Conservation (phyloP, 495 filamentous ascomycete genomes). For the Penicillium salamii region DNA sequence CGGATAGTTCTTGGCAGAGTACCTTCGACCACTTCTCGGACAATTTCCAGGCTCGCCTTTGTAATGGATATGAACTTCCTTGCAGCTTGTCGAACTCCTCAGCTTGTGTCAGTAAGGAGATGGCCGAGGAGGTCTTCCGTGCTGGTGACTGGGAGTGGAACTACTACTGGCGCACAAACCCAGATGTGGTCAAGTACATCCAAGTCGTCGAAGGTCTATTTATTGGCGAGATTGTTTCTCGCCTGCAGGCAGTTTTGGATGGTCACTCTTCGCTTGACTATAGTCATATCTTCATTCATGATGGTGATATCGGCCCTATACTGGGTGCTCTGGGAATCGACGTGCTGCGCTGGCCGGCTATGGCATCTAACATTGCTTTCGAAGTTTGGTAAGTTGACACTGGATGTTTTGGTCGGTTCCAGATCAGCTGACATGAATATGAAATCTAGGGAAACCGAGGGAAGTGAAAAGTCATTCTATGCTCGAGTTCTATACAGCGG, state of each 20-base stretch:
- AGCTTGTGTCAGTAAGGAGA: slow-evolving; percentile 29
- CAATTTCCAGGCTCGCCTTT: slow-evolving; percentile 44
- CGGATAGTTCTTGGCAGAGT: slow-evolving; percentile 29
- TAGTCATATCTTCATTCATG: slow-evolving; percentile 33
- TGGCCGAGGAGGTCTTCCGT: slow-evolving; percentile 41
- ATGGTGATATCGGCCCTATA: slow-evolving; percentile 31
- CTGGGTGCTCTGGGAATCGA: slow-evolving; percentile 28
- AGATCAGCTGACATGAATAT: not conserved
- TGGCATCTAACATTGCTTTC: slow-evolving; percentile 31
- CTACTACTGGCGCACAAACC: slow-evolving; percentile 42
- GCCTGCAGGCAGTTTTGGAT: slow-evolving; percentile 28
- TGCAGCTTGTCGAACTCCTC: slow-evolving; percentile 30
- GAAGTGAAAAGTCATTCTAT: slow-evolving; percentile 13
- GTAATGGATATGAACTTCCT: slow-evolving; percentile 40
- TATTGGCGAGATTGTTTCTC: slow-evolving; percentile 38
- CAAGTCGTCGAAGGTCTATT: slow-evolving; percentile 41
- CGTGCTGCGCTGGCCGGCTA: slow-evolving; percentile 28
- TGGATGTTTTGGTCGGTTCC: not conserved
- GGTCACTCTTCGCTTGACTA: slow-evolving; percentile 21
- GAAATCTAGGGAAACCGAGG: slow-evolving; percentile 11
- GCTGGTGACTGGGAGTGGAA: slow-evolving; percentile 49
- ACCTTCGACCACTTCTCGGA: slow-evolving; percentile 46
- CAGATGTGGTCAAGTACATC: slow-evolving; percentile 37
- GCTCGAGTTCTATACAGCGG: slow-evolving; percentile 43
- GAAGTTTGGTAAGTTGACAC: slow-evolving; percentile 49